Evolutionary conservation across 805 yeast genomes (phyloP), one percentile per base, ranked within the genome.

Genomic region (Cyberlindnera misumaiensis): DNA sequence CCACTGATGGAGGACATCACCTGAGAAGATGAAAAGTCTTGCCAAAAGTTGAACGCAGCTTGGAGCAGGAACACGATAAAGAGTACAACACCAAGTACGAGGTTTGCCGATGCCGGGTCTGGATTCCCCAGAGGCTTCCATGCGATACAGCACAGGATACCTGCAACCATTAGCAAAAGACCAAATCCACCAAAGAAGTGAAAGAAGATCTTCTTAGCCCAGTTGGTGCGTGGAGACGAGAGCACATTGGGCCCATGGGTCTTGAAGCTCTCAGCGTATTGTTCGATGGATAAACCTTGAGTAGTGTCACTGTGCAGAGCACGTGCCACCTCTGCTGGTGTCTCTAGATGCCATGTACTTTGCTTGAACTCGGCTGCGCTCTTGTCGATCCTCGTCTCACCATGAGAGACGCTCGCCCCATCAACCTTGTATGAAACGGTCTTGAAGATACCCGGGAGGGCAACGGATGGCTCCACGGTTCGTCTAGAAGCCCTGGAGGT

Each of bases 111-210:
- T 1, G 65, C 63, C 5, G 72, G 72, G 13, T 30, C 30, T 15
- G 76, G 75, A 29, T 67, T 51, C 11, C 74, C 73, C 34, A 70
- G 55, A 4, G 75, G 75, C 41, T 67, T 68, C 70, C 73, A 72
- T 25, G 65, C 53, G 24, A 71, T 47, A 34, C 64, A 55, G 46
- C 67, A 66, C 17, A 72, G 56, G 9, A 69, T 49, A 37, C 70
- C 73, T 42, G 67, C 71, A 32, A 56, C 48, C 36, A 68, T 49
- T 28, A 71, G 55, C 32, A 71, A 53, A 1, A 59, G 43, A 24
- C 77, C 73, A 52, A 71, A 70, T 6, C 76, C 75, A 40, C 73
- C 73, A 55, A 71, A 71, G 39, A 67, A 55, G 49, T 71, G 67
- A 36, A 54, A 41, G 32, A 66, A 56, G 3, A 64, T 39, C 48